A percentile compares a stretch with the other conserved stretches of the same genome.
These are phyloP conservation scores for Lunularia cruciata DNA, from an alignment of 225 moss, liverwort and hornwort species.

Conservation along the genomic window DNA sequence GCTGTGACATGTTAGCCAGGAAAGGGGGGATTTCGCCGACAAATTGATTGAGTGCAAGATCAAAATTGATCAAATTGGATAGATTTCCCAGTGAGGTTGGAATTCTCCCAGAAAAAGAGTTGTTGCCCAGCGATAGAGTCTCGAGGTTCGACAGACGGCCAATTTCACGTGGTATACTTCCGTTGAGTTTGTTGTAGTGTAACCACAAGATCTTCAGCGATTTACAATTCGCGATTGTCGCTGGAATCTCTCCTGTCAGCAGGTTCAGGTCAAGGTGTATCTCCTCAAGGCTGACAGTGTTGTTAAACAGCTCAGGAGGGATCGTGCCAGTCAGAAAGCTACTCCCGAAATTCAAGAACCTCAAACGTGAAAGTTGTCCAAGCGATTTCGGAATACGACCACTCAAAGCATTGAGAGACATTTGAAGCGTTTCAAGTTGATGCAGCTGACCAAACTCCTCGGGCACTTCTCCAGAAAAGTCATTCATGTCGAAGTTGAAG, in stretches of 20 bases:
- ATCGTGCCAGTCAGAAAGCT: not conserved
- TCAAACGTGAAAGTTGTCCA: too few relatives aligned
- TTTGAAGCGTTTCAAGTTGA: too few relatives aligned
- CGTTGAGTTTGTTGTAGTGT: not conserved
- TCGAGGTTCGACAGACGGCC: not conserved
- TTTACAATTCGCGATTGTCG: not conserved
- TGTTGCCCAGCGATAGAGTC: not conserved
- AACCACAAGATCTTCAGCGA: not conserved
- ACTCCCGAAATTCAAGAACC: too few relatives aligned
- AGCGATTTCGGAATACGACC: too few relatives aligned
- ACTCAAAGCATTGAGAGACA: too few relatives aligned
- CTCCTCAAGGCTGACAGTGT: not conserved
- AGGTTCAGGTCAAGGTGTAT: not conserved
- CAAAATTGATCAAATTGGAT: not conserved
- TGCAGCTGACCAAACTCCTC: too few relatives aligned
- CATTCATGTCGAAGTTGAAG: too few relatives aligned
- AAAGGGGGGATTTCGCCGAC: not conserved
- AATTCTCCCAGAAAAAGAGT: not conserved
- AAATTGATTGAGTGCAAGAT: not conserved
- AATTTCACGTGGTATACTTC: not conserved
- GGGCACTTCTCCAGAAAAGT: too few relatives aligned
- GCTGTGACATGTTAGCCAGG: not conserved
- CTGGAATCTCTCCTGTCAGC: not conserved
- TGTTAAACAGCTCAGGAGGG: too few relatives aligned
- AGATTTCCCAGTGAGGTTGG: not conserved